Base-by-base conservation (phyloP, 1,139 yeast genomes). In the Blastobotrys elegans region DNA sequence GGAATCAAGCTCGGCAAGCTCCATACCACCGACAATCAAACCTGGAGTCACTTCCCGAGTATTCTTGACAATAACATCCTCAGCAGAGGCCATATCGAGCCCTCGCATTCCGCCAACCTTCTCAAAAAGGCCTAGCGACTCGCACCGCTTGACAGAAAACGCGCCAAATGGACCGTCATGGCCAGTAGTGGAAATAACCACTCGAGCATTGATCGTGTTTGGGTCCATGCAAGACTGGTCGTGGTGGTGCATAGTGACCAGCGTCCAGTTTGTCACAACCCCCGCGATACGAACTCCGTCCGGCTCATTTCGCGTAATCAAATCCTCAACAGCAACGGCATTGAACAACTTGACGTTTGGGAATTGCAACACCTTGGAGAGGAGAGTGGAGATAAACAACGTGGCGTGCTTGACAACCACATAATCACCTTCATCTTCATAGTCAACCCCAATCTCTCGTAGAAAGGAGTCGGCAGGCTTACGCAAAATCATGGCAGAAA, bases 161-260 rank as follows among this genome's bases (percentile, higher is more conserved):
- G 90, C 90, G 51, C 92, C 92, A 67, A 83, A 82, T 47, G 89
- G 89, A 58, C 92, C 92, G 63, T 84, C 92, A 60, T 84, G 92
- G 47, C 92, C 92, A 35, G 87, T 78, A 52, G 89, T 80, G 14
- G 89, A 82, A 52, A 84, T 71, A 48, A 84, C 78, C 47, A 84
- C 79, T 59, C 82, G 80, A 53, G 83, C 76, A 62, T 82, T 84
- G 71, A 84, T 82, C 51, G 88, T 84, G 70, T 84, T 83, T 49
- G 92, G 92, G 62, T 84, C 92, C 92, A 84, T 84, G 66, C 92
- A 84, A 14, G 84, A 79, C 65, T 84, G 90, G 52, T 80, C 79
- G 62, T 80, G 86, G 61, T 84, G 92, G 65, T 83, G 82, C 74
- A 82, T 74, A 10, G 89, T 74, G 31, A 84, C 90, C 59, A 83